Evolutionary conservation across 805 yeast genomes (phyloP), one percentile per base, ranked within the genome.

Genomic region (Sugiyamaella boreocaroliniensis): DNA sequence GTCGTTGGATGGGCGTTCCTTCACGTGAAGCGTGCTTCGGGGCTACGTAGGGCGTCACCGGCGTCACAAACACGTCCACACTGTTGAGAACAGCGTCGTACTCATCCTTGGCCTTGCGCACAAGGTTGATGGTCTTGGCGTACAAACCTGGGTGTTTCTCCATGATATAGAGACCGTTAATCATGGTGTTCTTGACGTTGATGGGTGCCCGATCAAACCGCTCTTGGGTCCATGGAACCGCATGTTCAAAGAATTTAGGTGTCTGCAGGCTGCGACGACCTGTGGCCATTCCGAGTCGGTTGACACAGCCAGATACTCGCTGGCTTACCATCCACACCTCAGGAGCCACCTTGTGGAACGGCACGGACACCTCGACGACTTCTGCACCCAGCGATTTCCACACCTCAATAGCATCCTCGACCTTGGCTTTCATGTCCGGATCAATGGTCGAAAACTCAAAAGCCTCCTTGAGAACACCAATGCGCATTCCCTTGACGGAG

Each of bases 281-380:
- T 9, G 48, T 49, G 11, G 55, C 52, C 52, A 49, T 52, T 9
- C 55, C 55, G n/a, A 48, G 45, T 18, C 55, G 18, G n/a, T 22
- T 43, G 16, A 49, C 49, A 43, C 52, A 47, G 2, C 55, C 55
- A 15, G 55, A 48, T 8, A 52, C 52, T 4, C 55, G 37, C 43
- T 52, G 52, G 40, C 52, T 66, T 40, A 65, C 63, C 56, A 71
- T 68, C 74, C 74, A 70, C 45, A 71, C 64, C 37, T 67, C 68
- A 7, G 74, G 71, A 10, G 72, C 75, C 44, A 61, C 60, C 2
- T 67, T 52, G 53, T 71, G 74, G 53, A 65, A 56, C 11, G 74
- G 75, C 47, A 70, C 58, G 10, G 71, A 66, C 14, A 71, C 59
- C 47, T 70, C 73, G 16, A 58, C 64, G 3, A 70, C 67, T 22